A percentile compares a stretch with the other conserved stretches of the same genome.
phyloP scores from a whole-genome alignment of 2,329 filamentous ascomycete species.

The Stylonectria norvegica region DNA sequence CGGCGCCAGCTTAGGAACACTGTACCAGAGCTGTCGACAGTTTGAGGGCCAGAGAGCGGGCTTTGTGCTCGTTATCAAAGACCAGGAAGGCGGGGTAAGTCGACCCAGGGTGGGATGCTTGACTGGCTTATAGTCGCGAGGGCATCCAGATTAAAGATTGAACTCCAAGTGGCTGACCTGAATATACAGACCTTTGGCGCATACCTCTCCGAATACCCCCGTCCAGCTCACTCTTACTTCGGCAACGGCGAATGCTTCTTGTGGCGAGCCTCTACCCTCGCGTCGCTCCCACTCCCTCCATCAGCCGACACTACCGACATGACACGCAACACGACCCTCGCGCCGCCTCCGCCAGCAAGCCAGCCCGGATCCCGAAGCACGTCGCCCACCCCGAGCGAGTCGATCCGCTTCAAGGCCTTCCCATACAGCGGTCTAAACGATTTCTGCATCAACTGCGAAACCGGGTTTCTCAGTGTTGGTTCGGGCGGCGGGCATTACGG shows the following conservation, averaged over 20 bases:
- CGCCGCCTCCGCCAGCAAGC: constrained; percentile 21
- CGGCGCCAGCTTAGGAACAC: constrained; percentile 78
- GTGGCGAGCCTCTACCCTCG: constrained; percentile 57
- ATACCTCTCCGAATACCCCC: constrained; percentile 86
- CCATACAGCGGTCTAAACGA: constrained; percentile 95
- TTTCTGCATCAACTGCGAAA: constrained; percentile 92
- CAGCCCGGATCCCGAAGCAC: constrained; percentile 21
- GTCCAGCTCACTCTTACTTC: constrained; percentile 79
- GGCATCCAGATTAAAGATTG: no score
- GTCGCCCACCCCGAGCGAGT: constrained; percentile 58
- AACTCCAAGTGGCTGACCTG: no score
- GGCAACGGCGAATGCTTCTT: constrained; percentile 93
- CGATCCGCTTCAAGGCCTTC: constrained; percentile 93
- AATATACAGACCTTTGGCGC: constrained; percentile 76
- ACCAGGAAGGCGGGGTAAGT: constrained; percentile 70
- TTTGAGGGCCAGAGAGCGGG: constrained; percentile 70
- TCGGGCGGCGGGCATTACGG: constrained; percentile 89
- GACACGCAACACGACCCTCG: constrained; percentile 39
- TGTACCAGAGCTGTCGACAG: constrained; percentile 75
- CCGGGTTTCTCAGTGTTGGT: constrained; percentile 78
- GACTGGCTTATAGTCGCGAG: no score
- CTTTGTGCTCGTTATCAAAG: constrained; percentile 84
- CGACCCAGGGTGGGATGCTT: not conserved
- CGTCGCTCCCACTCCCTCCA: constrained; percentile 50
- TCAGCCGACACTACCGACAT: constrained; percentile 51